Base-by-base conservation (phyloP, 225 moss, liverwort and hornwort species). In the Asterella californica region DNA sequence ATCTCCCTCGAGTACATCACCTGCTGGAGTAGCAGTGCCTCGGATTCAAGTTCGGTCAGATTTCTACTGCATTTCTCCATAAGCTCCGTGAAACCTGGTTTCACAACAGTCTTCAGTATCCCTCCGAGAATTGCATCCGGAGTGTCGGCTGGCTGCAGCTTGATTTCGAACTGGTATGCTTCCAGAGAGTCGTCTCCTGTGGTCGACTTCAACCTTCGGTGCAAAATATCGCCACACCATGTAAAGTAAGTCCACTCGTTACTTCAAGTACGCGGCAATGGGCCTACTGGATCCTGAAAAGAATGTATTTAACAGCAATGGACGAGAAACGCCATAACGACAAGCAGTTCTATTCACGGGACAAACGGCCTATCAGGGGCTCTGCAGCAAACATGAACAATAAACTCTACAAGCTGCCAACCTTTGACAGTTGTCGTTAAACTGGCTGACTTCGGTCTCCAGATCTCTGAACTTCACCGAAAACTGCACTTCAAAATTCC, bases 401-500 rank as follows among this genome's bases (percentile, higher is more conserved):
- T 2, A 3, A 42, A 42, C 42, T 42, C 42, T 42, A 42, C 42
- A 42, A 42, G 42, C 42, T 42, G 42, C 42, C 42, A 70, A 85
- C 83, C 79, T 82, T 83, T 86, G 87, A 47, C 86, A 85, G 71
- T 81, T 88, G 45, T 92, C 87, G 83, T 95, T 99, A 59, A 90
- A 91, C 60, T 91, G 83, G 30, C 79, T 81, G 48, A 76, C 89
- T 32, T 84, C 81, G 32, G 82, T 50, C 78, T 99, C 95, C 19
- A 99, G 81, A 60, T 99, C 91, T 81, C 92, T 89, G 6, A 90
- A 79, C 79, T 88, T 93, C 79, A 89, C 86, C 6, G 91, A 87
- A 17, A 83, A 84, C 34, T 90, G 91, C 12, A 93, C 88, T 79
- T 99, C 93, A 77, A 86, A 49, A 76, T 95, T 93, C 99, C 93